These are phyloP conservation scores for Coniochaeta sp. DNA, from an alignment of 2,329 filamentous ascomycete genomes.

Conservation along the genomic window DNA sequence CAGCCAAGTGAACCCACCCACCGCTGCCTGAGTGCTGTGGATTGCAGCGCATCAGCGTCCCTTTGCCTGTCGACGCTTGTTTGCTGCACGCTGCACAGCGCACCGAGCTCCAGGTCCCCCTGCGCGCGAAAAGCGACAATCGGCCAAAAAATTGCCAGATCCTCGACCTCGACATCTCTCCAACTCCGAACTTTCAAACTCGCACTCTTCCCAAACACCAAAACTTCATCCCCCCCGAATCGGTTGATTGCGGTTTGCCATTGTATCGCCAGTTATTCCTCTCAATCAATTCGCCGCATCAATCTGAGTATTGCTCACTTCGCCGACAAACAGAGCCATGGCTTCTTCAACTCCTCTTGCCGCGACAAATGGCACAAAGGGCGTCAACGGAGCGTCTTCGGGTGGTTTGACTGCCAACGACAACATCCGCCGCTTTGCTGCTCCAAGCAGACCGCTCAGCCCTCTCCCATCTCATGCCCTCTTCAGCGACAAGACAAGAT, in stretches of 20 bases:
- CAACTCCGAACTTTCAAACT: not conserved
- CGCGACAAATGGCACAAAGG: slow-evolving; percentile 23
- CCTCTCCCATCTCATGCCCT: slow-evolving; percentile 82
- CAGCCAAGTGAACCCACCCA: not conserved
- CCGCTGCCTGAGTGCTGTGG: not conserved
- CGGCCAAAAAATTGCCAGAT: slow-evolving; percentile 1
- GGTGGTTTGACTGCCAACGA: slow-evolving; percentile 74
- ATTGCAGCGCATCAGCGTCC: not conserved
- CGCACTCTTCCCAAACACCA: not conserved
- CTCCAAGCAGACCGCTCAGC: slow-evolving; percentile 86
- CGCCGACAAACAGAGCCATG: slow-evolving; percentile 29
- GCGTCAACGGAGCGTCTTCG: slow-evolving; percentile 36
- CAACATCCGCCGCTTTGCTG: slow-evolving; percentile 94
- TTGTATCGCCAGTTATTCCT: not conserved
- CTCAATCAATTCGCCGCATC: not conserved
- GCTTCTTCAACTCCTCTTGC: slow-evolving; percentile 32
- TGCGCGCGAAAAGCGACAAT: not conserved
- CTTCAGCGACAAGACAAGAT: slow-evolving; percentile 99
- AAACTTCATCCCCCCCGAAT: not conserved
- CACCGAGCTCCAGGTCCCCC: not conserved
- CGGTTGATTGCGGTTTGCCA: not conserved
- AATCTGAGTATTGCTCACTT: slow-evolving; percentile 8
- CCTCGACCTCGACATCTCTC: not conserved
- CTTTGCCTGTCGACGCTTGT: not conserved
- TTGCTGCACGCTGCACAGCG: not conserved